Evolutionary conservation across 352 stramenopile species (phyloP).

Genomic region (Pythium coloratum): DNA sequence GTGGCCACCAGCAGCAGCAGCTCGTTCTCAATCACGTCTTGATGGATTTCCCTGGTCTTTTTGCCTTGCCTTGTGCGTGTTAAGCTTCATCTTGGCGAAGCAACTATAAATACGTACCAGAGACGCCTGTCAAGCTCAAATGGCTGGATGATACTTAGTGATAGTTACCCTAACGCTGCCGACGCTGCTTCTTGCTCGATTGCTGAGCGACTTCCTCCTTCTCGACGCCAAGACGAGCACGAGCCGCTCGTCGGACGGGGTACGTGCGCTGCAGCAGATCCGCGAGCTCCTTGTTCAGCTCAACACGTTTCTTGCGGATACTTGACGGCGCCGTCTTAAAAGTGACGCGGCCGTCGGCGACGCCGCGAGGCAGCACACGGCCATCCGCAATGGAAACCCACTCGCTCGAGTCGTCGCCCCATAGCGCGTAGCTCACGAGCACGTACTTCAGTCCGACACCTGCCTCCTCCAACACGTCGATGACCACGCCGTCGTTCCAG

Average conservation of each 20-base stretch:
- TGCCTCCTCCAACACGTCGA: conserved; percentile 55
- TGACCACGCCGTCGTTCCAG: conserved; percentile 81
- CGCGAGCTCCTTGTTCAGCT: conserved; percentile 52
- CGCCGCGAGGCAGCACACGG: conserved; percentile 69
- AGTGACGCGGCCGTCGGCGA: conserved; percentile 46
- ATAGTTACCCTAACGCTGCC: conserved; percentile 16
- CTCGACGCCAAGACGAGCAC: background rate
- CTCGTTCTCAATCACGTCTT: background rate
- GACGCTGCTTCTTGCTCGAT: conserved; percentile 23
- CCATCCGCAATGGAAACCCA: conserved; percentile 73
- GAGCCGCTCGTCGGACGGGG: conserved; percentile 31
- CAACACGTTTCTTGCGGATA: conserved; percentile 38
- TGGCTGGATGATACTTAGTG: conserved; percentile 18
- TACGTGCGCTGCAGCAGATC: conserved; percentile 57
- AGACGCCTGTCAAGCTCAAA: background rate
- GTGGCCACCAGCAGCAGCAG: background rate
- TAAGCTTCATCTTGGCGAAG: background rate
- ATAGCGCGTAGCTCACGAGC: conserved; percentile 62
- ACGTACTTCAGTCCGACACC: conserved; percentile 52
- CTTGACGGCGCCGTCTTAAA: conserved; percentile 46
- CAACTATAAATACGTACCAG: conserved; percentile 1
- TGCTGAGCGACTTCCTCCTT: background rate
- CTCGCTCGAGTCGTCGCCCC: conserved; percentile 55
- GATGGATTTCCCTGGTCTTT: background rate
- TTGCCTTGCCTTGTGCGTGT: background rate